Evolutionary conservation across 805 yeast species (phyloP), one percentile per base, ranked within the genome.

Genomic region (Candida nanaspora): DNA sequence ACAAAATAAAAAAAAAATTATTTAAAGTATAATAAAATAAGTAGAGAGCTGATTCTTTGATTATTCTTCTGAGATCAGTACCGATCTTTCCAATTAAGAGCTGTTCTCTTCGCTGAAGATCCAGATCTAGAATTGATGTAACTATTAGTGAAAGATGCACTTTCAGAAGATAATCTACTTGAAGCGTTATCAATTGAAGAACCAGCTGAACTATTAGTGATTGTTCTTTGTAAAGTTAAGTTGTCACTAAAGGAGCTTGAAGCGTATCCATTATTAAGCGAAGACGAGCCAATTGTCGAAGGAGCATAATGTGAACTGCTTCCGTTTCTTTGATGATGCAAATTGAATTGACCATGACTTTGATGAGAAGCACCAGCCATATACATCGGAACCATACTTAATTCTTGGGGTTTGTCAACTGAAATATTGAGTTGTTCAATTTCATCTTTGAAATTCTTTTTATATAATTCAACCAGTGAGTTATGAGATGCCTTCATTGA

Each of bases 361-460:
- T 35, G 30, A 26, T 26, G 23, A 11, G 27, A 16, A 10, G 13
- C 19, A 15, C 31, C 26, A 52, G 36, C 26, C 41, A 41, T 22
- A 46, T 45, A 36, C 52, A 40, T 19, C 46, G 43, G 21, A 46
- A 33, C 6, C 37, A 40, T 8, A 45, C 45, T 10, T 4, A 8
- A 6, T 14, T n/a, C 23, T 6, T 6, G 11, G 4, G 6, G 20
- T 33, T 27, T 30, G n/a, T 36, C 39, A 6, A 59, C 43, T 48
- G 58, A 31, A 54, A 53, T 42, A 51, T 56, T 50, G 46, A 59
- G 55, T 42, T 49, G 49, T 26, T 53, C 65, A 41, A 88, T 80
- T 49, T 87, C 96, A 6, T 65, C 70, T 22, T 65, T 64, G 60
- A 87, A 87, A 56, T 86, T 85, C 62, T 72, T 72, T 47, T 69